These are phyloP conservation scores for Yamadazyma dushanensis DNA, from an alignment of 1,139 yeast genomes.

Conservation along the genomic window DNA sequence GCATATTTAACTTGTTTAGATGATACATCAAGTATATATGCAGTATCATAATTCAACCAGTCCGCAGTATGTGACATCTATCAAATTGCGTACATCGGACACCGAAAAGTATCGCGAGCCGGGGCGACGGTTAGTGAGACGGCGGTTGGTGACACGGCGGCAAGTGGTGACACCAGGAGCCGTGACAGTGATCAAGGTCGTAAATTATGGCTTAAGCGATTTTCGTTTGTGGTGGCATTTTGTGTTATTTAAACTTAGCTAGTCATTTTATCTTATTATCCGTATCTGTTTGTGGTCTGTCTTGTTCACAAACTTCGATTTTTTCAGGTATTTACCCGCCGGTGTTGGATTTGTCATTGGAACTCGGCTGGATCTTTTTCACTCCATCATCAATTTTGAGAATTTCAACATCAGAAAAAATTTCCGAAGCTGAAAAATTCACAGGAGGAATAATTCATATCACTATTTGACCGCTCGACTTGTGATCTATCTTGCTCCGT, in stretches of 20 bases:
- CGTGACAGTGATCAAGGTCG: too few species aligned
- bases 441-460: conserved; percentile 1
- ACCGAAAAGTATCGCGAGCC: neutral
- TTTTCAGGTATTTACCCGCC: neutral
- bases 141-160: too few species aligned
- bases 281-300: too few species aligned
- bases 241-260: too few species aligned
- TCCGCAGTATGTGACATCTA: neutral
- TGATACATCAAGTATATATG: neutral
- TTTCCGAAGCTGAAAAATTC: conserved; percentile 3
- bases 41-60: neutral
- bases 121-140: neutral
- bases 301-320: neutral
- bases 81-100: neutral
- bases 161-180: too few species aligned
- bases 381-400: neutral
- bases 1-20: too few species aligned
- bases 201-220: too few species aligned
- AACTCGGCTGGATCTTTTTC: neutral
- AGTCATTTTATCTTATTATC: too few species aligned
- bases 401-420: neutral
- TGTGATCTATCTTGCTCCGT: too few species aligned
- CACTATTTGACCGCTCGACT: too few species aligned
- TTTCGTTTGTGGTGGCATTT: too few species aligned
- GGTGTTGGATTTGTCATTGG: neutral